Percentiles rank a stretch among this genome's conserved stretches.
These are phyloP conservation scores for Fusarium chuoi DNA, from an alignment of 2,329 filamentous ascomycete species.

Conservation along the genomic window DNA sequence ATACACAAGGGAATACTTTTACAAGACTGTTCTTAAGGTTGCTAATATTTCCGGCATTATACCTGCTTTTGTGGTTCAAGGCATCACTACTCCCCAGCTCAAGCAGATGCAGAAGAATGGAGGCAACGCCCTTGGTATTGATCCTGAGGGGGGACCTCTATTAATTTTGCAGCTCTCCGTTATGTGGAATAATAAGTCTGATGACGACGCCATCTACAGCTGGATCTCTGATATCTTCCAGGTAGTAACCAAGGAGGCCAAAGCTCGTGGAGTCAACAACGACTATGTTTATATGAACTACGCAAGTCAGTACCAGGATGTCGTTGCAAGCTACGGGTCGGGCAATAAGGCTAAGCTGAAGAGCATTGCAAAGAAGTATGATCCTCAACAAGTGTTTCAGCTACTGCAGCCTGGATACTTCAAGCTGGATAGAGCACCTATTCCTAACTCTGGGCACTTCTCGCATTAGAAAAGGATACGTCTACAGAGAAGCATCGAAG, in stretches of 20 bases:
- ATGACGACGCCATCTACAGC: constrained; percentile 48
- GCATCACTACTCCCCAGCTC: constrained; percentile 52
- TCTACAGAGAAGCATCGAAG: background rate
- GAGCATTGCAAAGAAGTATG: constrained; percentile 8
- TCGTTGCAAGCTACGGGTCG: constrained; percentile 7
- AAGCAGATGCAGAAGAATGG: constrained; percentile 48
- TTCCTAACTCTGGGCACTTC: background rate
- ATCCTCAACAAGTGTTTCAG: constrained; percentile 6
- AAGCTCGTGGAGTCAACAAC: background rate
- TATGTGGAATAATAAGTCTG: constrained; percentile 34
- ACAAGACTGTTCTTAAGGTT: constrained; percentile 36
- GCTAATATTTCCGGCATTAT: constrained; percentile 36
- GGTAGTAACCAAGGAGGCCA: background rate
- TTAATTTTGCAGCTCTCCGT: constrained; percentile 12
- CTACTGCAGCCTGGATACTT: constrained; percentile 13
- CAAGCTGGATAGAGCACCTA: constrained; percentile 40
- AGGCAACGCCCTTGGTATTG: constrained; percentile 47
- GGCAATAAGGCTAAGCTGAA: constrained; percentile 8
- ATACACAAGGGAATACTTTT: constrained; percentile 19
- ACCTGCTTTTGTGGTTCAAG: constrained; percentile 51
- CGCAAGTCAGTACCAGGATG: constrained; percentile 13
- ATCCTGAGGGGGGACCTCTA: constrained; percentile 39
- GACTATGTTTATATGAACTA: constrained; percentile 29
- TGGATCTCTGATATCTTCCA: background rate
- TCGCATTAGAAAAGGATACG: background rate